Evolutionary conservation across 2,329 filamentous ascomycete species (phyloP), one percentile per base, ranked within the genome.

Genomic region (Dactylellina sp.): DNA sequence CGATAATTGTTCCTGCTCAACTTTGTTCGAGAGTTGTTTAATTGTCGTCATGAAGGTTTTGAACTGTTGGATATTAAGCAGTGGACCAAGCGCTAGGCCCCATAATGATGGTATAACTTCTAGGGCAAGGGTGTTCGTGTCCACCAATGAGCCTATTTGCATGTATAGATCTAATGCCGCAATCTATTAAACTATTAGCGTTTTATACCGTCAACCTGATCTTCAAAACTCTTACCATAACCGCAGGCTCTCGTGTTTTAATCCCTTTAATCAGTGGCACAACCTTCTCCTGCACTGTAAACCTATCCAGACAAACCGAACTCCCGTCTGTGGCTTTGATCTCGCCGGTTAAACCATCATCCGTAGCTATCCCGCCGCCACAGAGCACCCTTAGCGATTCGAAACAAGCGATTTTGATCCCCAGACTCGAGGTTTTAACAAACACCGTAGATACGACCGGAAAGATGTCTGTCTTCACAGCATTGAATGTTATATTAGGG

Each of bases 231-330:
- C 81, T 76, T 80, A 84, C 83, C 91, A 98, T 98, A 7, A 99
- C 95, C 6, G 93, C 93, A 0, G 95, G 95, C 80, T 99, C 95
- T 80, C 97, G 98, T 0, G 95, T 99, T 82, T 97, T 98, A 83
- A 99, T 98, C 1, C 86, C 93, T 79, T 91, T 93, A 74, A 99
- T 85, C 2, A 98, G 83, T 0, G 95, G 95, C 0, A 98, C 87
- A 35, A 99, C 91, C 83, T 97, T 98, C 80, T 99, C 95, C 80
- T 99, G 95, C 83, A 99, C 94, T 0, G 95, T 98, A 79, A 95
- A 98, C 81, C 98, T 98, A 83, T 99, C 95, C 25, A 99, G 84
- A 1, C 94, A 93, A 1, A 89, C 92, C 0, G 90, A 90, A 0
- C 87, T 90, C 2, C 86, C 86, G 1, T 85, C 83, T 79, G 89